Evolutionary conservation across 2,329 filamentous ascomycete genomes (phyloP).

Genomic region (Mollisiaceae sp.): DNA sequence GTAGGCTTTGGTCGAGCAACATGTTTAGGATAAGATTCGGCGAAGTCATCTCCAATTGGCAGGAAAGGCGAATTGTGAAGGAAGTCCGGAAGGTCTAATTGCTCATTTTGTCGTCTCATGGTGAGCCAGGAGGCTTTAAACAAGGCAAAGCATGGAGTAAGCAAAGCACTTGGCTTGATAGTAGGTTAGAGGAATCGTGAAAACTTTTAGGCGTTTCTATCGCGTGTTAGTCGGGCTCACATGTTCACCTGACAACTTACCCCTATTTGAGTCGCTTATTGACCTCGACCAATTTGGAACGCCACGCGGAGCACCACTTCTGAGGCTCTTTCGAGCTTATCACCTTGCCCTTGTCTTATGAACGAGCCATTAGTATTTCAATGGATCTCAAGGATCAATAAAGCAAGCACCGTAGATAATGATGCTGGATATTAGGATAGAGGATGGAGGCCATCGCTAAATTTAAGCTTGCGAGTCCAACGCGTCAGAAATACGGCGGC

Average conservation of each 20-base stretch:
- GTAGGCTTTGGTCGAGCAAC: constrained; percentile 37
- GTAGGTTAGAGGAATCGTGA: not conserved
- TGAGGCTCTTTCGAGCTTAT: not conserved
- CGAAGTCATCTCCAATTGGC: constrained; percentile 17
- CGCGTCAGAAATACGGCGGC: not conserved
- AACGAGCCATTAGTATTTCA: not conserved
- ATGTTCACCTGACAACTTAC: not conserved
- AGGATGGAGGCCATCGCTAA: not conserved
- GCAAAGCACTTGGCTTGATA: not conserved
- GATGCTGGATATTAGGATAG: not conserved
- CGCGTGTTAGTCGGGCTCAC: not conserved
- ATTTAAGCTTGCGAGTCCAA: not conserved
- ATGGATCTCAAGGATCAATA: not conserved
- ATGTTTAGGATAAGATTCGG: constrained; percentile 11
- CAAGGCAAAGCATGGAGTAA: not conserved
- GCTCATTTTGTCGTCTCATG: constrained; percentile 15
- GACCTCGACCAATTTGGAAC: not conserved
- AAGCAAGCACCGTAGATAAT: not conserved
- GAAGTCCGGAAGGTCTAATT: constrained; percentile 32
- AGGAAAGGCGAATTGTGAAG: constrained; percentile 39
- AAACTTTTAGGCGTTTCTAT: not conserved
- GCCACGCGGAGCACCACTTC: not conserved
- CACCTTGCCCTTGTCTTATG: not conserved
- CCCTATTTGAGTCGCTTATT: constrained; percentile 6
- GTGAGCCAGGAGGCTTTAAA: not conserved